Base-by-base conservation (phyloP, 495 filamentous ascomycete genomes). In the Penicillium arizonense region DNA sequence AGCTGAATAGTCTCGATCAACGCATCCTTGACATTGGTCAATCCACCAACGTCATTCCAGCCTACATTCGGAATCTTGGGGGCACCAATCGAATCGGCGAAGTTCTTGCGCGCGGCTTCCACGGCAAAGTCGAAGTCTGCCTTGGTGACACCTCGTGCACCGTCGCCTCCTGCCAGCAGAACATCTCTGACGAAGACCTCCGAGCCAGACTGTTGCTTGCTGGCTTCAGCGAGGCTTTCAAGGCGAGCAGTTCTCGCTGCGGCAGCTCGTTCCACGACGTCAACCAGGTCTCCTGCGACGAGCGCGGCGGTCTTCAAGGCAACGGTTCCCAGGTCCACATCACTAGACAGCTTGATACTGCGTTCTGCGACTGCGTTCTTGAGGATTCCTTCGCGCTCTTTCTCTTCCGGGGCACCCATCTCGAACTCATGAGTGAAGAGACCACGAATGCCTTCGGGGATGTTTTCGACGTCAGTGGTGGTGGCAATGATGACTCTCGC, bases 1-100 rank as follows among this genome's bases (percentile, higher is more conserved):
- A 97, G 78, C 62, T 96, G 92, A 47, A 99, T 97, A 1, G 94
- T 99, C 64, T 99, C 94, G 69, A 91, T 87, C 47, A 99, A 86
- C 44, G 95, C 91, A 57, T 93, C 89, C 76, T 97, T 97, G 63
- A 97, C 91, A 59, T 96, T 90, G 23, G 84, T 84, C 24, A 99
- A 78, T 33, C 94, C 94, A 63, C 94, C 94, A 46, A 99, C 94
- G 68, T 99, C 95, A 49, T 91, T 86, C 95, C 95, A 97, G 47
- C 82, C 82, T 3, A 99, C 95, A 59, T 96, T 96, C 11, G 94
- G 94, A 61, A 98, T 98, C 79, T 97, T 97, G 1, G 94, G 94
- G 30, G 94, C 95, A 38, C 95, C 95, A 58, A 99, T 97, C 10
- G 92, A 84, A 67, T 97, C 95, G 4, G 93, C 89, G 63, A 99